Evolutionary conservation across 208 protist genomes (phyloP).

Genomic region (Lotmaria passim): DNA sequence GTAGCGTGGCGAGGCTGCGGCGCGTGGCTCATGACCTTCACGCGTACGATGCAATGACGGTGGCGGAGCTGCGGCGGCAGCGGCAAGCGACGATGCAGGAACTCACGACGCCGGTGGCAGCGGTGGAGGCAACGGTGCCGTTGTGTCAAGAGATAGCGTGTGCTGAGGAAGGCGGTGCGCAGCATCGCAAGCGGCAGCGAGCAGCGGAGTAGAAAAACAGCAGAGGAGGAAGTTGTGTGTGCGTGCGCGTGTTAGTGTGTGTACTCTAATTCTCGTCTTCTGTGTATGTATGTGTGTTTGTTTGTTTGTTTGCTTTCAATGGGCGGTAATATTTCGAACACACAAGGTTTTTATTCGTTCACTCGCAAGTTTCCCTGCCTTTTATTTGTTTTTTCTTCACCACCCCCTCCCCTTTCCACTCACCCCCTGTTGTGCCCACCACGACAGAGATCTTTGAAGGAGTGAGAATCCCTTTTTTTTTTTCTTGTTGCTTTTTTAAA

Average conservation of each 20-base stretch:
- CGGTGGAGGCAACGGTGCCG: background rate
- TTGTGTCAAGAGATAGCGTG: background rate
- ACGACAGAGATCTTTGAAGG: no score
- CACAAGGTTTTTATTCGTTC: no score
- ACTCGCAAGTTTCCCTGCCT: no score
- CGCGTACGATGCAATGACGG: conserved; percentile 22
- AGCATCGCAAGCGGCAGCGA: conserved; percentile 19
- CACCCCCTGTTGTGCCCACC: no score
- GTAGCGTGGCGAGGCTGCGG: conserved; percentile 29
- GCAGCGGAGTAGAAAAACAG: conserved; percentile 1
- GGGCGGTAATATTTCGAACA: no score
- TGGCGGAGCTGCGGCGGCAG: conserved; percentile 16
- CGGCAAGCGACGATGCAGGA: conserved; percentile 1
- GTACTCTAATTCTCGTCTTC: background rate
- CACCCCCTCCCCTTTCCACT: no score
- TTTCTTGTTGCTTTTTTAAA: no score
- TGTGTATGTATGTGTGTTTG: background rate
- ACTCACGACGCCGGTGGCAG: conserved; percentile 18
- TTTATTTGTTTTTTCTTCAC: no score
- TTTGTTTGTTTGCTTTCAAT: background rate
- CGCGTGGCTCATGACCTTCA: conserved; percentile 21
- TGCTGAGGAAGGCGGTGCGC: background rate
- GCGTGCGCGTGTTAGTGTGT: background rate
- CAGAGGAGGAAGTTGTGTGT: background rate
- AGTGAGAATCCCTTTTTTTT: no score